These are phyloP conservation scores for Helicocarpus griseus DNA, from an alignment of 2,329 filamentous ascomycete species.

Conservation along the genomic window DNA sequence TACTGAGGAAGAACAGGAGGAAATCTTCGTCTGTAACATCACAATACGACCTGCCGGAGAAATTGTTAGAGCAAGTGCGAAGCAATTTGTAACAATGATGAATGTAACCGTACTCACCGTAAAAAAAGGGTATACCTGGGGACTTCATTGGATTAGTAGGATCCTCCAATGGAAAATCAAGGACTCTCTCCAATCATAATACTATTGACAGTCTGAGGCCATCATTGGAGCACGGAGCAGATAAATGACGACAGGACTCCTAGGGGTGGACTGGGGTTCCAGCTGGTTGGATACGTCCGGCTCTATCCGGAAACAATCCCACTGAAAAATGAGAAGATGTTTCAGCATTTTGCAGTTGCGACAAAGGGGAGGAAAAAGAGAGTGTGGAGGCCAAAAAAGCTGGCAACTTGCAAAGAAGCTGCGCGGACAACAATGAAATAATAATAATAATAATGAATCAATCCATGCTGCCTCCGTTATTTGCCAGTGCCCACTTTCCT, in stretches of 20 bases:
- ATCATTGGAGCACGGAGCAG: neutral
- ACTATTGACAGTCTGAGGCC: neutral
- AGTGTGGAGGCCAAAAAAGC: neutral
- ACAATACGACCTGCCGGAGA: neutral
- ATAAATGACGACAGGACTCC: constrained; percentile 1
- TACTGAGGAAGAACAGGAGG: neutral
- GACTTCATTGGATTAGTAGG: too few species aligned
- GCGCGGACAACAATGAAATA: too few species aligned
- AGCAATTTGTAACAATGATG: neutral
- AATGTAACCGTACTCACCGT: neutral
- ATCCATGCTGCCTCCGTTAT: too few species aligned
- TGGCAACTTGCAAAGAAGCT: too few species aligned
- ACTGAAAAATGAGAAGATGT: neutral
- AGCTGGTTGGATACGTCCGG: constrained; percentile 4
- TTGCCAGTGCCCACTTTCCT: neutral
- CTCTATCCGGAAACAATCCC: neutral
- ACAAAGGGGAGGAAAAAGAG: neutral
- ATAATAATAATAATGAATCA: too few species aligned
- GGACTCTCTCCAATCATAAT: neutral
- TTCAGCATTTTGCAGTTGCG: neutral
- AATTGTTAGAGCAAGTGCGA: too few species aligned
- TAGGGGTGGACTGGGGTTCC: constrained; percentile 3
- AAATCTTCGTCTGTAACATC: neutral
- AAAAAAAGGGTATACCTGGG: too few species aligned
- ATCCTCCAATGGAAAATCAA: neutral